phyloP scores from a whole-genome alignment of 441 rosid species.

The Adansonia gregorii region DNA sequence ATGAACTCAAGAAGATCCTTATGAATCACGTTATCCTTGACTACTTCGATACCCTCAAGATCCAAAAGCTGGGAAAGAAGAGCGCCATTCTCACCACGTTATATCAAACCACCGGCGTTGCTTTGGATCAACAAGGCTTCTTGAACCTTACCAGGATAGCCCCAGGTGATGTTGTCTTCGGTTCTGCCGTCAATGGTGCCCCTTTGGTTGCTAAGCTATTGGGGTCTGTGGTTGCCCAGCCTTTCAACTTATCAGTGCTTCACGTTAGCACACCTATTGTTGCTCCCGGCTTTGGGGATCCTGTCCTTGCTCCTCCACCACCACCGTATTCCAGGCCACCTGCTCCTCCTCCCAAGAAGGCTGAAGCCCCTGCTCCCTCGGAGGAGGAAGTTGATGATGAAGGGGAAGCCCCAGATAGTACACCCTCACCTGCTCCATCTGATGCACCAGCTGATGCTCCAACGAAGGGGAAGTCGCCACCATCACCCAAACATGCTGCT shows the following conservation, averaged over 20 bases:
- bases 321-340: conserved; percentile 45
- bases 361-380: conserved; percentile 34
- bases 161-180: conserved; percentile 53
- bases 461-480: not conserved
- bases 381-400: conserved; percentile 18
- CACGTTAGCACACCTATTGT: conserved; percentile 66
- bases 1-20: conserved; percentile 50
- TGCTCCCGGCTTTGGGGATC: conserved; percentile 58
- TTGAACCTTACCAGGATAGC: conserved; percentile 49
- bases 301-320: conserved; percentile 47
- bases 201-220: conserved; percentile 45
- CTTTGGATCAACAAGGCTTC: conserved; percentile 60
- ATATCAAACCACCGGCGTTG: conserved; percentile 70
- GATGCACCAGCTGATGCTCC: conserved; percentile 38
- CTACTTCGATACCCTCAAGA: conserved; percentile 65
- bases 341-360: conserved; percentile 36
- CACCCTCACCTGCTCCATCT: conserved; percentile 31
- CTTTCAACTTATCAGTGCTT: conserved; percentile 70
- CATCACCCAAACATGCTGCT: conserved; percentile 24
- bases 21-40: conserved; percentile 75
- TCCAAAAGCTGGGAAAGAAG: conserved; percentile 38
- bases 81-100: conserved; percentile 58
- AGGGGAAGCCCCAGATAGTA: conserved; percentile 27
- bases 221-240: conserved; percentile 44
- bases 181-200: conserved; percentile 54